Percentiles rank a stretch among this genome's conserved stretches.
These are phyloP conservation scores for Podosphaera aphanis DNA, from an alignment of 2,329 filamentous ascomycete genomes.

Conservation along the genomic window DNA sequence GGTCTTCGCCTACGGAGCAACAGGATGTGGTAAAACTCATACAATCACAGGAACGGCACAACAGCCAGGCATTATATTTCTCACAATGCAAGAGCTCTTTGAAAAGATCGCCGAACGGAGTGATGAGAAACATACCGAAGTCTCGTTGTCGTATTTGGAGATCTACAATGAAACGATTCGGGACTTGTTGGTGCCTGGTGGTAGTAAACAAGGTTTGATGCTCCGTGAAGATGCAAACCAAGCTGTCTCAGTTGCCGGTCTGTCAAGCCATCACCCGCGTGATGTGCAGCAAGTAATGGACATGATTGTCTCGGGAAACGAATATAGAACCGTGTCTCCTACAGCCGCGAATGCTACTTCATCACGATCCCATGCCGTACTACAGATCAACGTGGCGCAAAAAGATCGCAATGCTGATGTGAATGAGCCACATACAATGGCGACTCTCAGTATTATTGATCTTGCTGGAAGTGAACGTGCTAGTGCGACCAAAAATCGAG, in stretches of 20 bases:
- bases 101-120: constrained; percentile 78
- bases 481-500: constrained; percentile 88
- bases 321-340: constrained; percentile 82
- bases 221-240: constrained; percentile 87
- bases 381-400: constrained; percentile 88
- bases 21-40: constrained; percentile 94
- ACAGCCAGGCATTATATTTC: constrained; percentile 89
- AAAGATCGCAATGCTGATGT: constrained; percentile 83
- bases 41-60: constrained; percentile 84
- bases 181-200: constrained; percentile 69
- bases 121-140: constrained; percentile 68
- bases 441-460: constrained; percentile 94
- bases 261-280: constrained; percentile 75
- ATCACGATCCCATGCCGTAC: constrained; percentile 84
- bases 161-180: constrained; percentile 99
- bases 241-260: constrained; percentile 68
- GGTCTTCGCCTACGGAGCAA: constrained; percentile 94
- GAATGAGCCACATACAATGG: constrained; percentile 93
- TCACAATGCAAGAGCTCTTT: constrained; percentile 97
- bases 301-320: constrained; percentile 89
- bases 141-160: constrained; percentile 85
- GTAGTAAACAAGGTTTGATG: constrained; percentile 60
- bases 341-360: constrained; percentile 95
- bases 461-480: constrained; percentile 87
- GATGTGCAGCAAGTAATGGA: constrained; percentile 97